Evolutionary conservation across 1,284 basidiomycete genomes (phyloP).

Genomic region (Rhizoctonia solani): DNA sequence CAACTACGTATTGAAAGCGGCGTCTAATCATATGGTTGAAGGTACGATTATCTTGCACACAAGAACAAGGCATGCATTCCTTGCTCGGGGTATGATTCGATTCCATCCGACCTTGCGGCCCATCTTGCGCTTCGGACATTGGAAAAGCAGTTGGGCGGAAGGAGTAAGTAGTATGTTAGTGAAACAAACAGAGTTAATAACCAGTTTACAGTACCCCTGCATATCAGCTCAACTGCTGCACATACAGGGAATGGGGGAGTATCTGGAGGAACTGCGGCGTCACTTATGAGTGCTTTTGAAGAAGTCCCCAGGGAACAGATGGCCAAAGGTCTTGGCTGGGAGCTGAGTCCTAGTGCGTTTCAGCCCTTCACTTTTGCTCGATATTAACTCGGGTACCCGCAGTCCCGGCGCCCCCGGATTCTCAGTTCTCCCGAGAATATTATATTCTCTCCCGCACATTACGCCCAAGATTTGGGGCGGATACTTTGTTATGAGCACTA

Average conservation of each 20-base stretch:
- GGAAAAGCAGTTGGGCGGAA: conserved; percentile 46
- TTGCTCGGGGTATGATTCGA: conserved; percentile 70
- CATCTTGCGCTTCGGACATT: conserved; percentile 59
- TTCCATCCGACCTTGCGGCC: conserved; percentile 68
- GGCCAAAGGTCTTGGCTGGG: conserved; percentile 50
- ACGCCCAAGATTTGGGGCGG: conserved; percentile 56
- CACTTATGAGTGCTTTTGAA: conserved; percentile 54
- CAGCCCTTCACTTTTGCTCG: conserved; percentile 25
- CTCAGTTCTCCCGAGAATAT: conserved; percentile 48
- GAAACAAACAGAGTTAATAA: not conserved
- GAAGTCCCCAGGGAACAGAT: conserved; percentile 53
- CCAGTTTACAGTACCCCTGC: conserved; percentile 40
- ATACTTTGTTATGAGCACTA: conserved; percentile 63
- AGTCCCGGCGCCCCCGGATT: conserved; percentile 45
- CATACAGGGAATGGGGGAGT: conserved; percentile 57
- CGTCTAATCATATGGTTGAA: no score
- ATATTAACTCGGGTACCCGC: not conserved
- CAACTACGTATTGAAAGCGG: conserved; percentile 42
- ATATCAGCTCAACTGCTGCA: conserved; percentile 50
- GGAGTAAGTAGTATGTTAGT: conserved; percentile 39
- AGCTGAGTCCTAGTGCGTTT: conserved; percentile 60
- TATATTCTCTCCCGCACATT: conserved; percentile 57
- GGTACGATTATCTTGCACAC: conserved; percentile 66
- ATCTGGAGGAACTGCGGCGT: conserved; percentile 72
- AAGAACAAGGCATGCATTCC: conserved; percentile 70